Evolutionary conservation across 2,329 filamentous ascomycete species (phyloP).

Genomic region (Xylaria polymorpha): DNA sequence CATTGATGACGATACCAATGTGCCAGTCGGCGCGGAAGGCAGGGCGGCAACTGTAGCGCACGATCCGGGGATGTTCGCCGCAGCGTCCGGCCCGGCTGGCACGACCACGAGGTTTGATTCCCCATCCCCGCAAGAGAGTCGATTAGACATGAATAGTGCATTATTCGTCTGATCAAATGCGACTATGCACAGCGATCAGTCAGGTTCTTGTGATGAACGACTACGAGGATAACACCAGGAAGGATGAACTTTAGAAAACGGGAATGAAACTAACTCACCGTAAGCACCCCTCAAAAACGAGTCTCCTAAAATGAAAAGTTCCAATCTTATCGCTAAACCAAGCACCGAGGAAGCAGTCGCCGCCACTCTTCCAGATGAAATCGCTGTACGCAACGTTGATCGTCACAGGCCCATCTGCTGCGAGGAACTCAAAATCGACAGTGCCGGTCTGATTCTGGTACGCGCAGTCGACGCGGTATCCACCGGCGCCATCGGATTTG

Average conservation of each 20-base stretch:
- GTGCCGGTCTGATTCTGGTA: conserved; percentile 53
- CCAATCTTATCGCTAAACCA: conserved; percentile 41
- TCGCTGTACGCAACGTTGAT: conserved; percentile 48
- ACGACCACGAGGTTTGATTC: conserved; percentile 46
- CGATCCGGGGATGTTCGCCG: conserved; percentile 44
- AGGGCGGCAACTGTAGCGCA: conserved; percentile 31
- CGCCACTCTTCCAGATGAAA: conserved; percentile 49
- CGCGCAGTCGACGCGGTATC: conserved; percentile 59
- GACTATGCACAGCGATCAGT: conserved; percentile 35
- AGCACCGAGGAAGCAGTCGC: conserved; percentile 47
- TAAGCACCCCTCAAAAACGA: conserved; percentile 50
- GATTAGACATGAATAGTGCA: conserved; percentile 50
- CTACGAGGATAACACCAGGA: neutral
- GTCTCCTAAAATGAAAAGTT: conserved; percentile 49
- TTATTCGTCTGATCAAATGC: conserved; percentile 49
- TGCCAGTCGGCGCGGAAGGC: neutral
- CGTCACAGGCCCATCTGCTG: conserved; percentile 45
- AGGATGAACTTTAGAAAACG: neutral
- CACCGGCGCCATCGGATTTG: conserved; percentile 54
- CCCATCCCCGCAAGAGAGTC: conserved; percentile 41
- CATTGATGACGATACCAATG: neutral
- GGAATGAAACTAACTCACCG: conserved; percentile 42
- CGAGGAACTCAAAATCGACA: conserved; percentile 61
- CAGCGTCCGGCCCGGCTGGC: conserved; percentile 45
- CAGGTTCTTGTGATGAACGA: neutral